A percentile compares a stretch with the other conserved stretches of the same genome.
Conservation (phyloP, 129 eudicot species). For the Centella asiatica region DNA sequence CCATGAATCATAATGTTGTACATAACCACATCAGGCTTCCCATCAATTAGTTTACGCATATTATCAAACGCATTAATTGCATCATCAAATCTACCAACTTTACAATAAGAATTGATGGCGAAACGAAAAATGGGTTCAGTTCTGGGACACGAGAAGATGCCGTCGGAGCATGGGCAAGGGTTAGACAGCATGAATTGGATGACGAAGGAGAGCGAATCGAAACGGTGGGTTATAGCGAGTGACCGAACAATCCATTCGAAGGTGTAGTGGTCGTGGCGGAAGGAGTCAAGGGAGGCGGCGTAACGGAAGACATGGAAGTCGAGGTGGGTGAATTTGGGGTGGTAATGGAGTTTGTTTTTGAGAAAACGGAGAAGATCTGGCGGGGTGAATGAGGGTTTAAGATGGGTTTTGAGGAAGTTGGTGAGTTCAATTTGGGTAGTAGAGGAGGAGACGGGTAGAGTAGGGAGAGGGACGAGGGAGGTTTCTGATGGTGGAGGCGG, state of each 20-base stretch:
- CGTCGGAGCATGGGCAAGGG: conserved; percentile 93
- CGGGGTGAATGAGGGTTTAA: conserved; percentile 52
- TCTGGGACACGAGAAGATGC: conserved; percentile 68
- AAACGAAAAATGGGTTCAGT: conserved; percentile 67
- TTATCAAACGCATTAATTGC: conserved; percentile 48
- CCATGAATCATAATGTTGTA: conserved; percentile 71
- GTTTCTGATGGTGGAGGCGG: conserved; percentile 27
- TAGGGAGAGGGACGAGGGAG: conserved; percentile 20
- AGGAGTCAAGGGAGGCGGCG: conserved; percentile 68
- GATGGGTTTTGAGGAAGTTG: conserved; percentile 49
- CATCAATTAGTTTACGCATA: conserved; percentile 72
- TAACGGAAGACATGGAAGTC: conserved; percentile 74
- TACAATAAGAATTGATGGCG: conserved; percentile 56
- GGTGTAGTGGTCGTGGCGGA: conserved; percentile 81
- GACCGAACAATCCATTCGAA: conserved; percentile 71
- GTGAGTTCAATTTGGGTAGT: conserved; percentile 47
- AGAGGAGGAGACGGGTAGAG: conserved; percentile 14
- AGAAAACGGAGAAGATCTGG: conserved; percentile 53
- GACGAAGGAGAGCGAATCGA: conserved; percentile 32
- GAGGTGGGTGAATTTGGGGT: conserved; percentile 72
- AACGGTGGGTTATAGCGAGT: conserved; percentile 58
- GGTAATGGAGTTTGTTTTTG: conserved; percentile 62
- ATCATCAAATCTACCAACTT: conserved; percentile 51
- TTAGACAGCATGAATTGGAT: conserved; percentile 55
- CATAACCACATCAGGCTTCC: conserved; percentile 50